A percentile compares a stretch with the other conserved stretches of the same genome.
Evolutionary conservation across 2,329 filamentous ascomycete species (phyloP).

Genomic region (Penicillium janthinellum): DNA sequence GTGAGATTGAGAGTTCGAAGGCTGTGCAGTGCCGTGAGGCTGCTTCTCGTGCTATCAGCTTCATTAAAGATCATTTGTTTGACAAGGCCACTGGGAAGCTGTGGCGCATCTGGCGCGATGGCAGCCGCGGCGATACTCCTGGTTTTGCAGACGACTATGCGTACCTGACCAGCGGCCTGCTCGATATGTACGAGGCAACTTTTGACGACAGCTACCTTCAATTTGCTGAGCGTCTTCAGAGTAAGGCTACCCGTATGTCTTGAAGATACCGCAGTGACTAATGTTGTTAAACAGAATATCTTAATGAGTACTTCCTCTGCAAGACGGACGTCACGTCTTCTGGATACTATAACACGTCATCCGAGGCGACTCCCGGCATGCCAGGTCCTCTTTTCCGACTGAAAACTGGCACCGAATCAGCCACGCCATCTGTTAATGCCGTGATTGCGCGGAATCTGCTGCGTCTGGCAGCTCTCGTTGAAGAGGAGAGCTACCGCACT

Average conservation of each 20-base stretch:
- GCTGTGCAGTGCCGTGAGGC: conserved; percentile 63
- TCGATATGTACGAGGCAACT: conserved; percentile 83
- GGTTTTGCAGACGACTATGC: conserved; percentile 96
- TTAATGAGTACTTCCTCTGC: conserved; percentile 80
- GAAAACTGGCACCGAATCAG: conserved; percentile 94
- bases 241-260: conserved; percentile 47
- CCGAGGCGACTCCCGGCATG: conserved; percentile 61
- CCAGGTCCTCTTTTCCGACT: conserved; percentile 69
- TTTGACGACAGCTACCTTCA: conserved; percentile 73
- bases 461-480: conserved; percentile 70
- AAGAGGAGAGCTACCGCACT: conserved; percentile 63
- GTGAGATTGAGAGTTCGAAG: conserved; percentile 58
- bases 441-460: conserved; percentile 86
- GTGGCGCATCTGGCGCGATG: conserved; percentile 72
- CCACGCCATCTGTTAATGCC: conserved; percentile 86
- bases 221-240: conserved; percentile 81
- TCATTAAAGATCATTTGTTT: conserved; percentile 75
- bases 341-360: conserved; percentile 47
- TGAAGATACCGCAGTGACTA: not conserved
- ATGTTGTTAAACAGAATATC: conserved; percentile 57
- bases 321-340: conserved; percentile 42
- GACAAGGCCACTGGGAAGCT: conserved; percentile 63
- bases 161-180: conserved; percentile 77
- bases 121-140: conserved; percentile 61
- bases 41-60: conserved; percentile 69